These are phyloP conservation scores for Raffaelea deltoideospora DNA, from an alignment of 2,329 filamentous ascomycete species.

Conservation along the genomic window DNA sequence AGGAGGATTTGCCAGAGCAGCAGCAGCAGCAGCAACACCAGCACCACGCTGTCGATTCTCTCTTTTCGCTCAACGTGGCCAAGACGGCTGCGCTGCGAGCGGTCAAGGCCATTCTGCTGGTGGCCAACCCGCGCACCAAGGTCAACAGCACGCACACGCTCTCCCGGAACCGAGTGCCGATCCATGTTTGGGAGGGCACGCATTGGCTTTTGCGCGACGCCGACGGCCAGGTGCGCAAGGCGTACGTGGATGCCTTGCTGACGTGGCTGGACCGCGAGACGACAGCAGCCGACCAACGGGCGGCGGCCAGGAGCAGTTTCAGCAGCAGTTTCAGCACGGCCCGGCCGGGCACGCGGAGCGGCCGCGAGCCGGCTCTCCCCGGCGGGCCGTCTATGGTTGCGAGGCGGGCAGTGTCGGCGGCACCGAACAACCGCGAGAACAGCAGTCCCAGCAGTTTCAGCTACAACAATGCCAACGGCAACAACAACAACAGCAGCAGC, in stretches of 20 bases:
- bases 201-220: conserved; percentile 80
- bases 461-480: neutral
- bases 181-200: conserved; percentile 89
- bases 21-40: conserved; percentile 22
- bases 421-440: conserved; percentile 35
- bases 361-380: conserved; percentile 23
- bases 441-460: neutral
- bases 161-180: conserved; percentile 57
- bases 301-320: too few relatives aligned
- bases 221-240: conserved; percentile 62
- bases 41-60: conserved; percentile 28
- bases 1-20: conserved; percentile 34
- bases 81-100: conserved; percentile 57
- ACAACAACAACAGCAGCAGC: conserved; percentile 12
- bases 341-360: conserved; percentile 25
- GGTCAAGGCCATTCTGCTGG: conserved; percentile 66
- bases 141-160: conserved; percentile 45
- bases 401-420: conserved; percentile 8
- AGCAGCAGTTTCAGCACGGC: conserved; percentile 29
- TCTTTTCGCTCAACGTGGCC: conserved; percentile 37
- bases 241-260: conserved; percentile 69
- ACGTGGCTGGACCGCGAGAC: conserved; percentile 81
- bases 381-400: too few relatives aligned
- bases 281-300: conserved; percentile 41
- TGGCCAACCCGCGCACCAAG: conserved; percentile 57